Base-by-base conservation (phyloP, 2,329 filamentous ascomycete genomes). In the Pyrenochaeta sp. region DNA sequence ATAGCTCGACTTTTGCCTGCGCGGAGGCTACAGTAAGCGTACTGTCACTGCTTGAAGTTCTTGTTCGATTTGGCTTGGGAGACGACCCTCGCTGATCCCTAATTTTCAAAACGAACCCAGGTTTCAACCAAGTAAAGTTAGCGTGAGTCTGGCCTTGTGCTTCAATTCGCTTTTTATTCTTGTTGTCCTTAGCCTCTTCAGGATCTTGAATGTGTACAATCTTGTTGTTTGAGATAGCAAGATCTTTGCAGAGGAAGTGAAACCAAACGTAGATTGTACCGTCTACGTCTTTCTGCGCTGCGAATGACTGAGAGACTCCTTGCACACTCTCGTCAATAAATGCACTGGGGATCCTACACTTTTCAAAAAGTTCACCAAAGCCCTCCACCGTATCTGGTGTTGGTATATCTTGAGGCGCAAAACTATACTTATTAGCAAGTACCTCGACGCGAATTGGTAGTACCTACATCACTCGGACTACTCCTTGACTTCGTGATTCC, bases 251-350 rank as follows among this genome's bases (percentile, higher is more conserved):
- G n/a, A 74, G 55, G 27, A 69, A 61, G 40, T 74, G 70, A 27
- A 72, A 71, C 68, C 69, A 73, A 1, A 64, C 48, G 20, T 58
- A 63, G 5, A 43, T 45, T 4, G 60, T 63, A 4, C 57, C 60
- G 36, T 64, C 50, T 1, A 49, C 46, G 23, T 66, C 61, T 30
- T 46, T 58, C 15, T 54, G 57, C 10, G 51, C 56, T n/a, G 67
- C 66, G 40, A 72, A 72, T 0, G 69, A 71, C 18, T 69, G 65
- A 17, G 69, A 67, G 12, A 67, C 62, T n/a, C 49, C 51, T 20
- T 69, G 62, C 7, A 67, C 40, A 11, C 69, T 51, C 36, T 72
- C 70, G 1, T 60, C 53, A 0, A 72, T 36, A 23, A 72, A 73
- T 0, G 61, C 58, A 11, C 59, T 63, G 11, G 70, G 70, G 14